phyloP scores from a whole-genome alignment of 2,329 filamentous ascomycete genomes.

The Aspergillus ustus region DNA sequence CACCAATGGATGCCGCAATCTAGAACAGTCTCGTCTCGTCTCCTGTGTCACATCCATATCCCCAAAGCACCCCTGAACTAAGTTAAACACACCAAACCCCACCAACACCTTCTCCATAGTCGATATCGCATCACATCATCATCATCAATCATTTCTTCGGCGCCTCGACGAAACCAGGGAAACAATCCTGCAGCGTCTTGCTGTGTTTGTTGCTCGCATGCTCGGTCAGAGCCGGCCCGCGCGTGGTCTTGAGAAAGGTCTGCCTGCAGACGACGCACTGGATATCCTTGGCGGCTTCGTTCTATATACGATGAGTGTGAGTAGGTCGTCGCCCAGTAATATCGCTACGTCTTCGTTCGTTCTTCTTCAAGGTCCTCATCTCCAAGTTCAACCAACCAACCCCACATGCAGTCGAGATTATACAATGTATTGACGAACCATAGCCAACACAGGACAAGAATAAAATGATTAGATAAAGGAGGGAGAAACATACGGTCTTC shows the following conservation, averaged over 20 bases:
- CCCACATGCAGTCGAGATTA: neutral
- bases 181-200: conserved; percentile 73
- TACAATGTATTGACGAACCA: neutral
- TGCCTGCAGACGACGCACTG: conserved; percentile 78
- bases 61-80: no score
- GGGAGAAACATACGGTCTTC: conserved; percentile 61
- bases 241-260: conserved; percentile 78
- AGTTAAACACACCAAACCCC: no score
- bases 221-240: conserved; percentile 70
- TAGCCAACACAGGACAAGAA: neutral
- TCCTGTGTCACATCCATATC: no score
- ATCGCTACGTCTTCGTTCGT: neutral
- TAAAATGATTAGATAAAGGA: neutral
- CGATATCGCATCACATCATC: neutral
- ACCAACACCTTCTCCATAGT: neutral
- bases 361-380: neutral
- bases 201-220: conserved; percentile 78
- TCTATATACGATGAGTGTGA: conserved; percentile 51
- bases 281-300: conserved; percentile 74
- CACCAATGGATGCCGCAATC: no score
- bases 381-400: neutral
- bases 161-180: conserved; percentile 51
- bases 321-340: neutral
- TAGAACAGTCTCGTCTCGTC: no score
- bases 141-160: conserved; percentile 23